phyloP scores from a whole-genome alignment of 148 eudicot genomes.

The Rhododendron williamsianum region DNA sequence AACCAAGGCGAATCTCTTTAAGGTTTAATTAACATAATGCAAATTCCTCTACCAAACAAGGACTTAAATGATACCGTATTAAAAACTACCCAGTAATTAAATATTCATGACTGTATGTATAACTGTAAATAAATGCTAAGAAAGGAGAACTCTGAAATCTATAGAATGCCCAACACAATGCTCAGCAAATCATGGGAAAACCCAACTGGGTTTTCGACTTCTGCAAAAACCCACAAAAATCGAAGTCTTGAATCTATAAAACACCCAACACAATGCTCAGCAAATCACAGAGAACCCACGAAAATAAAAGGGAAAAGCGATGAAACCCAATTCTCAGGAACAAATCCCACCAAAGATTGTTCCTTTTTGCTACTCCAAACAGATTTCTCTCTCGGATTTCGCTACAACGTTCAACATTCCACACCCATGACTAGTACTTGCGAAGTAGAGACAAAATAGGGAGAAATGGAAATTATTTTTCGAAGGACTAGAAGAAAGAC shows the following conservation, averaged over 20 bases:
- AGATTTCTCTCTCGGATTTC: not conserved
- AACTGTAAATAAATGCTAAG: not conserved
- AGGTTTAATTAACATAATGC: not conserved
- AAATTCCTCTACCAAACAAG: slow-evolving; percentile 10
- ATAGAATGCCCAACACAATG: slow-evolving; percentile 3
- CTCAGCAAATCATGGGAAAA: not conserved
- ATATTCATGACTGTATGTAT: not conserved
- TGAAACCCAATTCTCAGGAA: not conserved
- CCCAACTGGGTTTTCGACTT: not conserved
- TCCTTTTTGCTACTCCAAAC: not conserved
- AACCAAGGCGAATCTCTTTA: slow-evolving; percentile 32
- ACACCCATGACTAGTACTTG: not conserved
- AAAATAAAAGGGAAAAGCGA: not conserved
- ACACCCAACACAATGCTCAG: slow-evolving; percentile 1
- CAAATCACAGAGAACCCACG: not conserved
- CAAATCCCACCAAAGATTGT: not conserved
- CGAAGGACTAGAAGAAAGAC: not conserved
- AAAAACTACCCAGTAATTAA: not conserved
- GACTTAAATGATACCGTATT: not conserved
- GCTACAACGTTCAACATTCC: slow-evolving; percentile 1
- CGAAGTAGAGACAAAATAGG: not conserved
- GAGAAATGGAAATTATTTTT: not conserved
- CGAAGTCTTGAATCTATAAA: not conserved
- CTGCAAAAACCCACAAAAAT: not conserved
- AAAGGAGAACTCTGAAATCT: not conserved